Conservation (phyloP, 2,329 filamentous ascomycete genomes). For the Aspergillus bombycis region DNA sequence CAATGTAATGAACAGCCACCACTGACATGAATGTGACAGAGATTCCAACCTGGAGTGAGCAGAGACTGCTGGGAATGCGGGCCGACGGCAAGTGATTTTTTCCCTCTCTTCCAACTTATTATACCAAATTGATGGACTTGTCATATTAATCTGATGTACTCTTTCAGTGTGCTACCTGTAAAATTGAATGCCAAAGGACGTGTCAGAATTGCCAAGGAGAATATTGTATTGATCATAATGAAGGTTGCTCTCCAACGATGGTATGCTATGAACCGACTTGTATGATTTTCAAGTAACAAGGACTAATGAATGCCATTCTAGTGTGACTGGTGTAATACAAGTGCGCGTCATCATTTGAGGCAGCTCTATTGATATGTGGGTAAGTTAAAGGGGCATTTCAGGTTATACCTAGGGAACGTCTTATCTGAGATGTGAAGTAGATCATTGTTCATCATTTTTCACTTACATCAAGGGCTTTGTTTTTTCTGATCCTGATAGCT, state of each 20-base stretch:
- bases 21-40: constrained; percentile 24
- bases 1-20: constrained; percentile 34
- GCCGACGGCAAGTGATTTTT: constrained; percentile 64
- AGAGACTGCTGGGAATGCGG: constrained; percentile 86
- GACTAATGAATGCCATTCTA: constrained; percentile 18
- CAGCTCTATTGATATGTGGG: constrained; percentile 27
- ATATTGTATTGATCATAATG: constrained; percentile 83
- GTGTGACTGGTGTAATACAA: constrained; percentile 50
- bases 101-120: background rate
- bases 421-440: background rate
- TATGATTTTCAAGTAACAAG: background rate
- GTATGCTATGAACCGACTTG: constrained; percentile 29
- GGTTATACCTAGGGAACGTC: background rate
- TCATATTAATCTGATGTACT: constrained; percentile 5
- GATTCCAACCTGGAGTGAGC: constrained; percentile 53
- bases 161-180: constrained; percentile 74
- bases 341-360: constrained; percentile 38
- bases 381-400: background rate
- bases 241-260: constrained; percentile 71
- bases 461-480: background rate
- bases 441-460: background rate
- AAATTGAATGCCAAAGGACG: constrained; percentile 67
- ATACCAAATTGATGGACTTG: too few species aligned
- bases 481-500: background rate
- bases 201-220: constrained; percentile 76